Conservation (phyloP, 75 land plant genomes). For the Pinus tabuliformis region DNA sequence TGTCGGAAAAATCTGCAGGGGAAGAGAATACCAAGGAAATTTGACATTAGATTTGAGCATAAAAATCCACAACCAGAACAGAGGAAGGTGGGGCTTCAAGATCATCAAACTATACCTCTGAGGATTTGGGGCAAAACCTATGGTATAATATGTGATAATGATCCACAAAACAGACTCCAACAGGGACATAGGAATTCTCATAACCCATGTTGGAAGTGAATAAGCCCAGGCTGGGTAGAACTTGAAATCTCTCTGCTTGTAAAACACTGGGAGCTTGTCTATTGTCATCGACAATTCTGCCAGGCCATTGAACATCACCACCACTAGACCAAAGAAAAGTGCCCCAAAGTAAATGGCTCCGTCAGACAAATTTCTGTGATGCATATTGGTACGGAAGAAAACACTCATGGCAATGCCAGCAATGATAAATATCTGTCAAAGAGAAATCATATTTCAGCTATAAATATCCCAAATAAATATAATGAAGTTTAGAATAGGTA, state of each 20-base stretch:
- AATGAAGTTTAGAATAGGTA: too few relatives aligned
- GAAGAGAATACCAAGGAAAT: not conserved
- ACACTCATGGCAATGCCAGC: constrained; percentile 44
- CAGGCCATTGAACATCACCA: constrained; percentile 63
- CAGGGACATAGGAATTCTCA: constrained; percentile 59
- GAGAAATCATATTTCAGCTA: not conserved
- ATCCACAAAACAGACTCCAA: constrained; percentile 67
- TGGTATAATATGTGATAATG: constrained; percentile 54
- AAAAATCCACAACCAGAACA: too few relatives aligned
- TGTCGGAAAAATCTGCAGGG: constrained; percentile 68
- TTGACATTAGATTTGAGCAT: not conserved
- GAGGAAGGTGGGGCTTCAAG: not conserved
- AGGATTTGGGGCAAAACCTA: constrained; percentile 67
- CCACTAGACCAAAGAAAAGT: constrained; percentile 45
- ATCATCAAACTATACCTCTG: constrained; percentile 40
- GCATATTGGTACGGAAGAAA: constrained; percentile 71
- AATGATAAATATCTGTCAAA: constrained; percentile 29
- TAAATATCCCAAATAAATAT: constrained; percentile 2
- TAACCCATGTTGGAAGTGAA: constrained; percentile 59
- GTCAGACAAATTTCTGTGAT: constrained; percentile 23
- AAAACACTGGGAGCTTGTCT: constrained; percentile 72
- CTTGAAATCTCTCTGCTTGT: constrained; percentile 78
- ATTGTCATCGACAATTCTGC: constrained; percentile 75
- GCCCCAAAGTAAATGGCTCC: constrained; percentile 61
- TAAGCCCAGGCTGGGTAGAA: constrained; percentile 85